Evolutionary conservation across 2,329 filamentous ascomycete species (phyloP), one percentile per base, ranked within the genome.

Genomic region (Diplodia scrobiculata): DNA sequence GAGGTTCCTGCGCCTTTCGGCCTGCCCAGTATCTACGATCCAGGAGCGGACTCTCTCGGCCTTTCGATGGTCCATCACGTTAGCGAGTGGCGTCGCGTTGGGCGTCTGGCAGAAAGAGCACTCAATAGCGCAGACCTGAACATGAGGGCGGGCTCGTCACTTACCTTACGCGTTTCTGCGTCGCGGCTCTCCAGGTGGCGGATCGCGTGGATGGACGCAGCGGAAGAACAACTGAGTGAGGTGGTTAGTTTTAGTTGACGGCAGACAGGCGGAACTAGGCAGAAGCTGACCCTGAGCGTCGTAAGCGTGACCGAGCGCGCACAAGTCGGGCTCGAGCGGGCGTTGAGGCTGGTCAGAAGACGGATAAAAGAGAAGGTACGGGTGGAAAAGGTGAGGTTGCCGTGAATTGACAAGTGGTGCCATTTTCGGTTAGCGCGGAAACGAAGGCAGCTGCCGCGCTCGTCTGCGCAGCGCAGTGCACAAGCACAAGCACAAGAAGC

Each of bases 341-440:
- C 14, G 11, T n/a, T 29, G 51, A 53, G 29, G 3, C 3, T 34
- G 27, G 34, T 7, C 29, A 32, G 51, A 53, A n/a, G 29, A 32
- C 17, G 10, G 29, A 32, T 21, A 53, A 32, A 53, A 53, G 34
- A n/a, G 17, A 53, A 34, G 29, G 51, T 11, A 9, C 11, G 25
- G 10, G 14, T 17, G 27, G 25, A 51, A 21, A 32, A 29, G 27
- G 14, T 34, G 14, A n/a, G 11, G 51, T 32, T 19, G 51, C 51
- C 9, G 51, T 53, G 17, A 45, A 19, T 34, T 17, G 51, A 34
- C 7, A n/a, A 21, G 51, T 27, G 29, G 51, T 32, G 25, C 48
- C 21, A 14, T 25, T 27, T 51, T 29, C 17, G 51, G 51, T 34
- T 53, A 63, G 27, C 45, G 60, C 60, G 19, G 36, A 32, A 63